Evolutionary conservation across 371 early-diverging fungal species (phyloP).

Genomic region (Mucor ambiguus): DNA sequence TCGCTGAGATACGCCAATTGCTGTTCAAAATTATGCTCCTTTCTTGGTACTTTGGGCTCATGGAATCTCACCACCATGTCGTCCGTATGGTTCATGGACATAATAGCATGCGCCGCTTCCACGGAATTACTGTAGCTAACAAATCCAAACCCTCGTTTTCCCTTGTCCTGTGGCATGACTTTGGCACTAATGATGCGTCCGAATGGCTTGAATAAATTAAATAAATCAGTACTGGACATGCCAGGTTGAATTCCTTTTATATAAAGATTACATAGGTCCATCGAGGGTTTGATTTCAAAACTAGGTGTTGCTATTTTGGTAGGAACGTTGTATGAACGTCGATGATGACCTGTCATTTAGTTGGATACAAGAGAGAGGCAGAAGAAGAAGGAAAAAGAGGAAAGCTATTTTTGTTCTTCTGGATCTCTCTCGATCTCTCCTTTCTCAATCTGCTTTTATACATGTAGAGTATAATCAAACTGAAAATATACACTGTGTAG

Average conservation of each 20-base stretch:
- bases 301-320: conserved; percentile 2
- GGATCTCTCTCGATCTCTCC: background rate
- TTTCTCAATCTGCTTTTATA: background rate
- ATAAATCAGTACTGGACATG: conserved; percentile 44
- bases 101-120: conserved; percentile 83
- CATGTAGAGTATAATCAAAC: background rate
- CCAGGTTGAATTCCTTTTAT: conserved; percentile 49
- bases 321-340: background rate
- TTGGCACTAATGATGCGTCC: conserved; percentile 95
- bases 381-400: background rate
- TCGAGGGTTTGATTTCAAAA: conserved; percentile 14
- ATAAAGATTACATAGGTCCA: conserved; percentile 40
- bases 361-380: background rate
- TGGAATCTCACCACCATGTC: conserved; percentile 22
- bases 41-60: conserved; percentile 19
- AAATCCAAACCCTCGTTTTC: conserved; percentile 86
- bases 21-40: conserved; percentile 12
- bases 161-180: conserved; percentile 90
- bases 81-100: conserved; percentile 68
- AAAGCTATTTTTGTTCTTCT: no score
- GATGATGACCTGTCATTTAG: background rate
- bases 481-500: background rate
- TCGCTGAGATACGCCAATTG: conserved; percentile 3
- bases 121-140: conserved; percentile 86
- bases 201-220: conserved; percentile 61